Percentiles rank a stretch among this genome's conserved stretches.
phyloP scores from a whole-genome alignment of 371 early-diverging fungal genomes.

The Mortierella sp. region DNA sequence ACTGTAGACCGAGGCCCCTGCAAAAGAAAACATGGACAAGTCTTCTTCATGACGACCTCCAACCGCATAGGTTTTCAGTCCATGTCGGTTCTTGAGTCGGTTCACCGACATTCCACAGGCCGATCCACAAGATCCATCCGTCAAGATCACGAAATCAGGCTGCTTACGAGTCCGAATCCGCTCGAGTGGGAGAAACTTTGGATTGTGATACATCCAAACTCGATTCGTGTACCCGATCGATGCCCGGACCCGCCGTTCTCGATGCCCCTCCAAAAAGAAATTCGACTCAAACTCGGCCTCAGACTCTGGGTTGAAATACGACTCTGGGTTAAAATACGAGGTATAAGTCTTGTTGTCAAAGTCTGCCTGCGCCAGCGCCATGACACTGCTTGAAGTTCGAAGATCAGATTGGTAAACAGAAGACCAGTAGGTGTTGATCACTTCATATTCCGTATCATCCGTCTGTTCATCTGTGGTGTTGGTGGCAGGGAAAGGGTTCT shows the following conservation, averaged over 20 bases:
- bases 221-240: background rate
- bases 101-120: constrained; percentile 52
- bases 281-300: constrained; percentile 12
- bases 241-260: constrained; percentile 7
- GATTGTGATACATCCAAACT: background rate
- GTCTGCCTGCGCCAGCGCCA: constrained; percentile 37
- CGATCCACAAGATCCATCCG: constrained; percentile 45
- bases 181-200: too few relatives aligned
- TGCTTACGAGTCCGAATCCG: too few relatives aligned
- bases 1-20: constrained; percentile 39
- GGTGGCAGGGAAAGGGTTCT: background rate
- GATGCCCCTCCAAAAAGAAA: constrained; percentile 30
- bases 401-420: constrained; percentile 43
- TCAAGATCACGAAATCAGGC: constrained; percentile 20
- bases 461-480: constrained; percentile 1
- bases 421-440: background rate
- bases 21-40: constrained; percentile 41
- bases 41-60: constrained; percentile 35
- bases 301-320: constrained; percentile 26
- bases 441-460: too few relatives aligned
- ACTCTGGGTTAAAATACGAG: constrained; percentile 32
- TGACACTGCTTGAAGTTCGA: constrained; percentile 32
- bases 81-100: constrained; percentile 45
- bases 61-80: constrained; percentile 35
- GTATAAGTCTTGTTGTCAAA: constrained; percentile 15